Percentiles rank a stretch among this genome's conserved stretches.
These are phyloP conservation scores for Arxiozyma slooffiae DNA, from an alignment of 1,139 yeast genomes.

Conservation along the genomic window DNA sequence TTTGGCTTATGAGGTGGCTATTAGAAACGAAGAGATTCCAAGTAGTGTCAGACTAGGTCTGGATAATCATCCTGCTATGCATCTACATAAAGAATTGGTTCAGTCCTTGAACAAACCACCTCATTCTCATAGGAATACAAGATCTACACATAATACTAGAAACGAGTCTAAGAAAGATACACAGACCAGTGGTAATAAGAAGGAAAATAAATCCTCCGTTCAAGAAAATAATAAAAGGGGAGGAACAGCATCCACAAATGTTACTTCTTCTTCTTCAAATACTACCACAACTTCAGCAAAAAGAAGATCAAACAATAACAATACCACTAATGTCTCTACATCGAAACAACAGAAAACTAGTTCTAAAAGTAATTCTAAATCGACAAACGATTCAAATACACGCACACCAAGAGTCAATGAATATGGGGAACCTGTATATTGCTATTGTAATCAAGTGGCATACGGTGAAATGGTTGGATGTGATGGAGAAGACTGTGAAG, in stretches of 20 bases:
- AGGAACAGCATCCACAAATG: neutral
- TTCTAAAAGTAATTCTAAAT: neutral
- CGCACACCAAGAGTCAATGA: constrained; percentile 23
- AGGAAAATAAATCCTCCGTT: constrained; percentile 1
- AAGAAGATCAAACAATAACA: neutral
- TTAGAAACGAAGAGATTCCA: constrained; percentile 62
- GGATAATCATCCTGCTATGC: constrained; percentile 77
- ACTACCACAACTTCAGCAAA: neutral
- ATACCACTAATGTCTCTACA: constrained; percentile 6
- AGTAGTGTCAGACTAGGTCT: constrained; percentile 55
- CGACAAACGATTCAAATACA: constrained; percentile 1
- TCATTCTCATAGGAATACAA: constrained; percentile 20
- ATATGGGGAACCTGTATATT: constrained; percentile 62
- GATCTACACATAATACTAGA: constrained; percentile 60
- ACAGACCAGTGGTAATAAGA: constrained; percentile 46
- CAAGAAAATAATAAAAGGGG: neutral
- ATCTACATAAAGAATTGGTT: constrained; percentile 29
- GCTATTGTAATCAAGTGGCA: constrained; percentile 93
- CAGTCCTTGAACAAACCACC: constrained; percentile 14
- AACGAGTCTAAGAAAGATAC: constrained; percentile 87
- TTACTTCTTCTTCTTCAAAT: neutral
- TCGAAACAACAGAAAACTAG: neutral
- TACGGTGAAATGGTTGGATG: constrained; percentile 99
- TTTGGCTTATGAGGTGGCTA: constrained; percentile 66
- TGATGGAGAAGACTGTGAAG: constrained; percentile 84